Evolutionary conservation across 192 early-diverging fungal species (phyloP).

Genomic region (Coemansia sp.): DNA sequence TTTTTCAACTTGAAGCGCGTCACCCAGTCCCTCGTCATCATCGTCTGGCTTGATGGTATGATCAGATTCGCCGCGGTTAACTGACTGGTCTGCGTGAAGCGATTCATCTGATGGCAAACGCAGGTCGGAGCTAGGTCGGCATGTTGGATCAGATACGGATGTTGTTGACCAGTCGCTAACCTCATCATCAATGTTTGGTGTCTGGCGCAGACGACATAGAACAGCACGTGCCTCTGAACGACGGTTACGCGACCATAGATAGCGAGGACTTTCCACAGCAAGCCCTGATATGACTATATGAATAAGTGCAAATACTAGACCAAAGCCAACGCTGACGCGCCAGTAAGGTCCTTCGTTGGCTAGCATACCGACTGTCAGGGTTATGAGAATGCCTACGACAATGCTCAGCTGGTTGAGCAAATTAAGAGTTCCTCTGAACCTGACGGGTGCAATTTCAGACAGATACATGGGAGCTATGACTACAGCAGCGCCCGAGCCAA

Average conservation of each 20-base stretch:
- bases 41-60: slow-evolving; percentile 9
- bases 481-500: slow-evolving; percentile 69
- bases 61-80: background rate
- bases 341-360: slow-evolving; percentile 62
- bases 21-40: background rate
- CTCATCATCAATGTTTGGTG: slow-evolving; percentile 38
- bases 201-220: slow-evolving; percentile 33
- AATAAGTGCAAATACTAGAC: slow-evolving; percentile 58
- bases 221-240: slow-evolving; percentile 30
- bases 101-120: background rate
- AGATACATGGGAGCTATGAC: slow-evolving; percentile 84
- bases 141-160: background rate
- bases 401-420: slow-evolving; percentile 82
- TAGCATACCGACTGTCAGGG: slow-evolving; percentile 65
- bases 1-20: slow-evolving; percentile 14
- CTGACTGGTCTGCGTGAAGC: background rate
- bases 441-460: slow-evolving; percentile 72
- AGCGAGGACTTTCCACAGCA: slow-evolving; percentile 79
- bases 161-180: slow-evolving; percentile 24
- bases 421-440: slow-evolving; percentile 68
- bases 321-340: slow-evolving; percentile 68
- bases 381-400: slow-evolving; percentile 75
- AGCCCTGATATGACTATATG: slow-evolving; percentile 40
- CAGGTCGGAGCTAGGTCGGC: background rate
- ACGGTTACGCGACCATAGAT: slow-evolving; percentile 48